Base-by-base conservation (phyloP, 148 eudicot genomes). In the Vaccinium macrocarpon region DNA sequence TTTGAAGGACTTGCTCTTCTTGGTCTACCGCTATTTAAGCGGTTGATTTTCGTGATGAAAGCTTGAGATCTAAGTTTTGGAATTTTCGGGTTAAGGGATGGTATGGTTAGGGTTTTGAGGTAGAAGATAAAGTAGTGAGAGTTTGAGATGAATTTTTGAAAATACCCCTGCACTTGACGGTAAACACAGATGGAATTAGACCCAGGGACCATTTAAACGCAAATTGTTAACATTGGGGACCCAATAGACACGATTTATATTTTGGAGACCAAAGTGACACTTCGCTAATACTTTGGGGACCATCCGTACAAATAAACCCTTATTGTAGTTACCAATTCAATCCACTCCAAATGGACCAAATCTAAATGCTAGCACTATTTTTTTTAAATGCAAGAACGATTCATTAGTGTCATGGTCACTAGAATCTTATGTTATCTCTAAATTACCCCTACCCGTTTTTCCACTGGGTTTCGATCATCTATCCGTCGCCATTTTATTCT, bases 1-100 rank as follows among this genome's bases (percentile, higher is more conserved):
- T 84, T 93, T n/a, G 98, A 95, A 42, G 98, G 93, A 55, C 85
- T 95, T 0, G 90, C 91, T 0, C 82, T 85, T 25, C 81, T 97
- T 27, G 88, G 89, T 42, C 77, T 87, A 7, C 83, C 85, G n/a
- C 75, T 95, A 21, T 97, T 95, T 75, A 88, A 90, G 50, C 78
- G 95, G 0, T 85, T 97, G 66, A 86, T 97, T 16, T 85, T 82
- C 8, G 82, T 91, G 1, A 93, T 97, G 98, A 92, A 85, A 70
- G 89, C 80, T 52, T 82, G 86, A 42, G 90, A 90, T 79, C 29
- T 92, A 42, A 92, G 90, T 85, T 32, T 32, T 32, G 35, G 35
- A 32, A 32, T 32, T 32, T 32, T 32, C 1, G 35, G 35, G 35
- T 32, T 32, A 1, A 1, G 35, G 35, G 35, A 32, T 32, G 35